Conservation (phyloP, 176 grass and related monocot genomes). For the Miscanthus lutarioriparius region DNA sequence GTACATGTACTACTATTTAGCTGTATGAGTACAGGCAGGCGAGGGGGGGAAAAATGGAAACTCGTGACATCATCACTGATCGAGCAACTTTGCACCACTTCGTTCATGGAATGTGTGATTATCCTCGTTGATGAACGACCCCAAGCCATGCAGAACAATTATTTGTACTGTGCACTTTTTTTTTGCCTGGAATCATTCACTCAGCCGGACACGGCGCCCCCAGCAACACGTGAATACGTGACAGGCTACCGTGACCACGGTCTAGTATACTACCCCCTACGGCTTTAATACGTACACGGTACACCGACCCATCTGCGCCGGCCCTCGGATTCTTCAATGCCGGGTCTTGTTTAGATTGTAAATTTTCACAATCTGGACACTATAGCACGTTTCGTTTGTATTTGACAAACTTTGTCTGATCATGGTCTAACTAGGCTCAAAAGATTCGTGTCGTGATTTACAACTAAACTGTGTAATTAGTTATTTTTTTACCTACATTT, state of each 20-base stretch:
- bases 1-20: neutral
- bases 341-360: no score
- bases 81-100: neutral
- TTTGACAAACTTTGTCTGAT: no score
- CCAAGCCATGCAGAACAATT: neutral
- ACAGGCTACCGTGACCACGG: neutral
- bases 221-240: slow-evolving; percentile 1
- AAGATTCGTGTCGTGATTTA: no score
- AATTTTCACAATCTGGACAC: no score
- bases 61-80: neutral
- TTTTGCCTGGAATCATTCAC: neutral
- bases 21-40: neutral
- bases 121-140: neutral
- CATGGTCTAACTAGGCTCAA: no score
- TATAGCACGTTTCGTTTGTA: no score
- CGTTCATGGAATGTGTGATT: neutral
- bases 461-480: no score
- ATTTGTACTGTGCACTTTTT: neutral
- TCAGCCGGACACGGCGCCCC: neutral
- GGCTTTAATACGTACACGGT: neutral
- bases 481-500: no score
- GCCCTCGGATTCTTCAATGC: neutral
- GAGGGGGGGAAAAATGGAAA: no score
- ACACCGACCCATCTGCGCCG: neutral
- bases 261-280: neutral